phyloP scores from a whole-genome alignment of 345 rosid genomes.

The Xanthoceras sorbifolium region DNA sequence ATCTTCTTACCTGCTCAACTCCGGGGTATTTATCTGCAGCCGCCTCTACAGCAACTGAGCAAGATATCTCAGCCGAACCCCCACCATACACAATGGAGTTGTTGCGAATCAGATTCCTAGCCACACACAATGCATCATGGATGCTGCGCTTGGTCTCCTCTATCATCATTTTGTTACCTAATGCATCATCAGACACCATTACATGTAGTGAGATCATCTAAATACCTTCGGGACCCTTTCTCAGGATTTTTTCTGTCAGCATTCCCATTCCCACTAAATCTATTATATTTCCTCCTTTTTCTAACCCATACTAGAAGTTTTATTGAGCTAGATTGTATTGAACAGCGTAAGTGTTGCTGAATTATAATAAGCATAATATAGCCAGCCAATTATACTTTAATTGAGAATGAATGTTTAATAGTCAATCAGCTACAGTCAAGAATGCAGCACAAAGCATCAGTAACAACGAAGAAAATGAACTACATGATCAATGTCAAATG shows the following conservation, averaged over 20 bases:
- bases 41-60: conserved; percentile 87
- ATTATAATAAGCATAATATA: background rate
- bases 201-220: conserved; percentile 14
- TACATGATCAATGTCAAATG: background rate
- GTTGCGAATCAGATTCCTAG: conserved; percentile 92
- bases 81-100: conserved; percentile 96
- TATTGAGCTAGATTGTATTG: background rate
- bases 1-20: conserved; percentile 75
- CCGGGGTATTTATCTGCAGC: conserved; percentile 93
- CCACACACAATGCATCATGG: conserved; percentile 94
- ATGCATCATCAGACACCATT: conserved; percentile 26
- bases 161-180: conserved; percentile 97
- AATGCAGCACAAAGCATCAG: background rate
- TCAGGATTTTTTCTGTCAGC: background rate
- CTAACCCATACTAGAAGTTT: background rate
- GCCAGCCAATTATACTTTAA: background rate
- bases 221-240: background rate
- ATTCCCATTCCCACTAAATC: background rate
- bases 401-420: background rate
- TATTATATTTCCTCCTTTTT: conserved; percentile 3
- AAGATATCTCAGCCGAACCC: conserved; percentile 92
- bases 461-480: background rate
- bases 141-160: conserved; percentile 98
- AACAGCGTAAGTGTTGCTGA: background rate
- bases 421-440: background rate